Evolutionary conservation across 805 yeast species (phyloP), one percentile per base, ranked within the genome.

Genomic region (Candida bentonensis): DNA sequence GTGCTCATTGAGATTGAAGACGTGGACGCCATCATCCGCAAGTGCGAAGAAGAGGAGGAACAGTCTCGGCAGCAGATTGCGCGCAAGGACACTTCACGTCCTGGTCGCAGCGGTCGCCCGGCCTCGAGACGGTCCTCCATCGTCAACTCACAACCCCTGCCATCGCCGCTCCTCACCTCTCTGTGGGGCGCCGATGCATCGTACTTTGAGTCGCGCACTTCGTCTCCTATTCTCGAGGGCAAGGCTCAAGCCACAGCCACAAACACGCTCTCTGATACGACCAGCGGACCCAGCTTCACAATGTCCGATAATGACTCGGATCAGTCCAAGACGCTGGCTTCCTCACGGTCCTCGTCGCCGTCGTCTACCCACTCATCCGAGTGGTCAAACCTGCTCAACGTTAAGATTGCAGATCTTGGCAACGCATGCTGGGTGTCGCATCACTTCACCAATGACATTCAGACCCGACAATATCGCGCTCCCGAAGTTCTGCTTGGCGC

Each of bases 381-480:
- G 5, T 22, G 25, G 25, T 39, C 41, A 20, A 21, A 81, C 50
- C 57, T 78, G 13, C 76, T 86, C 39, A 74, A 78, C 23, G 82
- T 89, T 34, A 89, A 89, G 60, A 80, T 92, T 49, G 97, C 95
- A 2, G 98, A 89, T 61, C 68, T 87, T 47, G 96, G 96, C 30
- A 87, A 88, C 58, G 94, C 95, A 1, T 85, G 95, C 51, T 84
- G 85, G 78, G 69, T 73, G 3, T 72, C 76, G 56, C 74, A 74
- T 42, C 96, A 87, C 59, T 85, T 82, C 62, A 83, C 95, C 3
- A 77, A 85, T 60, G 88, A 85, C 50, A 84, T 87, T 49, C 96
- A 87, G 62, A 87, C 96, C 1, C 70, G 96, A 40, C 96, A 87
- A 60, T 87, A 87, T 61, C 70, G 98, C 40, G 76, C 96, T 0